Evolutionary conservation across 2,329 filamentous ascomycete species (phyloP), one percentile per base, ranked within the genome.

Genomic region (Tolypocladium cylindrosporum): DNA sequence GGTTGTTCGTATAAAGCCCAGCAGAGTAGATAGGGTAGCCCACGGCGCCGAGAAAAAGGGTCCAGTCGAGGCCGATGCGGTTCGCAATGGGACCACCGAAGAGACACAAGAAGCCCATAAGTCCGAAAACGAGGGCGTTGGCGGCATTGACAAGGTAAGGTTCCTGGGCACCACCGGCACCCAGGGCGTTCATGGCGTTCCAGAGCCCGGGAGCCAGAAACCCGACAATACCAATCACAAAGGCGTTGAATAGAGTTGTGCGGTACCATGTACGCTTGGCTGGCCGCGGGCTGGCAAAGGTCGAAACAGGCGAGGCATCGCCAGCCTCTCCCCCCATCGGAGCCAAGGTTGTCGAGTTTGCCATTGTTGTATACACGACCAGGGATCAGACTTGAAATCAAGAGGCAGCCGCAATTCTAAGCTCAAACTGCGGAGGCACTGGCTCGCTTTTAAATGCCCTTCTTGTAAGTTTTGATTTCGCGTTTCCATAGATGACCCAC

Each of bases 191-290:
- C 41, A 42, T 42, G 41, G 41, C 41, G n/a, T 42, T 82, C 79
- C 80, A 83, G 3, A 83, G 66, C 0, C 77, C 77, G 0, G 77
- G 77, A 0, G 75, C 75, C 41, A 79, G 69, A 62, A 81, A 82
- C 1, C 78, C 80, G 0, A 81, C 79, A 16, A 71, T 72, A 14
- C 80, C 79, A 52, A 81, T 80, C 19, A 82, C 71, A 76, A 77
- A 77, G 43, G 78, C 78, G 63, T 82, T 80, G 71, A 80, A 81
- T 1, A 82, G 71, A 0, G 78, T 80, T 2, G 73, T 74, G 41
- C 73, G 77, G 61, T 81, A 79, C 79, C 79, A 82, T 42, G 57
- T 65, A 40, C 62, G 58, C 43, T 54, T 37, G 50, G n/a, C 13
- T 21, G 34, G 8, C 41, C 1, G 41, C 19, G 7, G 41, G 3